A percentile compares a stretch with the other conserved stretches of the same genome.
Evolutionary conservation across 1,284 basidiomycete species (phyloP).

Genomic region (Cutaneotrichosporon sp.): DNA sequence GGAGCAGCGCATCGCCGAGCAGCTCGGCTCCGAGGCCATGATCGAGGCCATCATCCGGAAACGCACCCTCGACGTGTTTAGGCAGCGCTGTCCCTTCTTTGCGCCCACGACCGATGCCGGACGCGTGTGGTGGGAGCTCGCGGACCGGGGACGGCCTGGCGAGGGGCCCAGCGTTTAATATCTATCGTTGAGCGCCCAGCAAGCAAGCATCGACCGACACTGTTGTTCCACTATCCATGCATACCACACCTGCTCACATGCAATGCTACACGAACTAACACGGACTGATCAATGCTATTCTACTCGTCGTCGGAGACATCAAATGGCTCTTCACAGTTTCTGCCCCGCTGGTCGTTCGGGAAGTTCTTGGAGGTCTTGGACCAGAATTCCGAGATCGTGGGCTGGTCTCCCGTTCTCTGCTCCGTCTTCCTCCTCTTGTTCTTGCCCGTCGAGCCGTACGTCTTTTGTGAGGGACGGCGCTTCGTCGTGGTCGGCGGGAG

Average conservation of each 20-base stretch:
- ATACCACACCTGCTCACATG: background rate
- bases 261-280: background rate
- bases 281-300: background rate
- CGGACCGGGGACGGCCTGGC: conserved; percentile 32
- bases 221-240: conserved; percentile 4
- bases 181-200: too few relatives aligned
- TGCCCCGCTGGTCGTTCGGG: background rate
- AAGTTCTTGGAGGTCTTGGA: background rate
- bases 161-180: background rate
- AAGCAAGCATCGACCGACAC: background rate
- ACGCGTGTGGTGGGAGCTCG: conserved; percentile 68
- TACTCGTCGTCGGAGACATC: background rate
- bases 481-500: background rate
- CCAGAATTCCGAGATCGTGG: background rate
- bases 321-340: background rate
- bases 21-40: conserved; percentile 73
- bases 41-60: conserved; percentile 78
- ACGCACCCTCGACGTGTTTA: conserved; percentile 77
- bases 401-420: background rate
- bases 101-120: conserved; percentile 65
- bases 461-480: background rate
- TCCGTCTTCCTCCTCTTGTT: background rate
- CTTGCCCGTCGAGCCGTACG: background rate
- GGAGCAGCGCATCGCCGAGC: conserved; percentile 74
- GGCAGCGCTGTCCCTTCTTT: conserved; percentile 79